Percentiles rank a stretch among this genome's conserved stretches.
phyloP scores from a whole-genome alignment of 1,284 basidiomycete genomes.

The Austroboletus novae-zelandiae region DNA sequence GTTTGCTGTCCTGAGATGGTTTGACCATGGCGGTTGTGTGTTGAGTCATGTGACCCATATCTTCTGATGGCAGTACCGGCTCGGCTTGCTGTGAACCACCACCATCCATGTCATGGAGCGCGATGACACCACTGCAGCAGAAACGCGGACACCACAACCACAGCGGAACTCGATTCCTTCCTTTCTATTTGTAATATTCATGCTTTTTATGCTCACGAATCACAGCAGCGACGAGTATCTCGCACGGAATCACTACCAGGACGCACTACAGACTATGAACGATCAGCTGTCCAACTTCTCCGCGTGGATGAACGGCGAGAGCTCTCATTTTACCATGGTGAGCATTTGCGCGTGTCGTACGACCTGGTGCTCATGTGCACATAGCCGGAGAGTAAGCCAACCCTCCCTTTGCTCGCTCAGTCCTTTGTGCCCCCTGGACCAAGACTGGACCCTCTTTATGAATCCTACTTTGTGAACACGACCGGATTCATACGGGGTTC shows the following conservation, averaged over 20 bases:
- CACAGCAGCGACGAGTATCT: constrained; percentile 63
- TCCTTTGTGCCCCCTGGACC: constrained; percentile 47
- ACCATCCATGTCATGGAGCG: constrained; percentile 27
- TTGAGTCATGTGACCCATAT: constrained; percentile 19
- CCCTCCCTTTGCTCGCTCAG: constrained; percentile 48
- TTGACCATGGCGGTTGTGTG: constrained; percentile 36
- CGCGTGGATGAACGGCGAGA: constrained; percentile 69
- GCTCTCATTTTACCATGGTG: constrained; percentile 66
- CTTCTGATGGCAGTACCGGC: background rate
- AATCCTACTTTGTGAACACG: constrained; percentile 71
- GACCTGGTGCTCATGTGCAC: constrained; percentile 2
- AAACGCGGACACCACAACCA: constrained; percentile 13
- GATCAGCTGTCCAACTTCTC: constrained; percentile 68
- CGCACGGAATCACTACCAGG: constrained; percentile 59
- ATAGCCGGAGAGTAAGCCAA: constrained; percentile 50
- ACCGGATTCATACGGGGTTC: constrained; percentile 74
- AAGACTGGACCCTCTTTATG: constrained; percentile 42
- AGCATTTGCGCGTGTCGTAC: constrained; percentile 24
- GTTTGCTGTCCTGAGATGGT: constrained; percentile 51
- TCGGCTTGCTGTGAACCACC: background rate
- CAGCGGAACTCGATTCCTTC: constrained; percentile 49
- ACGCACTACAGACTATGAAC: constrained; percentile 54
- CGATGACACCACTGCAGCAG: constrained; percentile 23
- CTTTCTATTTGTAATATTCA: constrained; percentile 69
- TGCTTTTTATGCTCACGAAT: constrained; percentile 74